phyloP scores from a whole-genome alignment of 2,329 filamentous ascomycete species.

The Pseudogymnoascus verrucosus region DNA sequence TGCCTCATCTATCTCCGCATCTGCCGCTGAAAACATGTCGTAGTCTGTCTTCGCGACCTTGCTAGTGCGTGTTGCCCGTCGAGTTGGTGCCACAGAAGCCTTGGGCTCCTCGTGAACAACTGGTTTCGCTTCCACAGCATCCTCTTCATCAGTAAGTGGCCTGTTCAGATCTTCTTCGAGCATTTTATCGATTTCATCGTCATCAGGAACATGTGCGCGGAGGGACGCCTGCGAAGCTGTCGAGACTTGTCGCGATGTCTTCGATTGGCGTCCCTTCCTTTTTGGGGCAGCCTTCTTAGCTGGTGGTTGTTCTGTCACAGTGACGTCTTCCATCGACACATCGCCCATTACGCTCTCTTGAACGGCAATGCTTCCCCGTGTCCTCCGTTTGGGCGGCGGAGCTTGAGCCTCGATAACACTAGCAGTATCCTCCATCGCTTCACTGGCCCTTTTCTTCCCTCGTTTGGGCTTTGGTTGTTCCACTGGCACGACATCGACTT shows the following conservation, averaged over 20 bases:
- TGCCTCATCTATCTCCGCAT: conserved; percentile 23
- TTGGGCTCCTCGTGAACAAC: conserved; percentile 3
- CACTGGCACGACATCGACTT: conserved; percentile 25
- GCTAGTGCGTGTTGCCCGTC: conserved; percentile 15
- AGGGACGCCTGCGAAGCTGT: conserved; percentile 39
- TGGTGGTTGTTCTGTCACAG: conserved; percentile 30
- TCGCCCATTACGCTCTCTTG: conserved; percentile 13
- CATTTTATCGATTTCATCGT: conserved; percentile 59
- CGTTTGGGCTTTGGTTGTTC: conserved; percentile 19
- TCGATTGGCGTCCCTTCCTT: conserved; percentile 41
- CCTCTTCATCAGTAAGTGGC: conserved; percentile 45
- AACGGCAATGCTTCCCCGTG: conserved; percentile 36
- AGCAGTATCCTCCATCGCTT: conserved; percentile 35
- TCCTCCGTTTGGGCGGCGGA: conserved; percentile 29
- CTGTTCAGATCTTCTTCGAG: conserved; percentile 57
- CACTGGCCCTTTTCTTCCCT: conserved; percentile 57
- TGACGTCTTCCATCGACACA: conserved; percentile 27
- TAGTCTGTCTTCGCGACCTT: conserved; percentile 17
- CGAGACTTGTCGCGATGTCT: conserved; percentile 40
- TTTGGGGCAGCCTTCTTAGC: conserved; percentile 42
- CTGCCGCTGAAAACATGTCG: conserved; percentile 20
- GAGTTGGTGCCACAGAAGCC: neutral
- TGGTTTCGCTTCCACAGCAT: conserved; percentile 31
- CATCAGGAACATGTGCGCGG: conserved; percentile 42
- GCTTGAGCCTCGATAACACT: conserved; percentile 23